Base-by-base conservation (phyloP, 345 rosid species). In the Trapa bicornis region DNA sequence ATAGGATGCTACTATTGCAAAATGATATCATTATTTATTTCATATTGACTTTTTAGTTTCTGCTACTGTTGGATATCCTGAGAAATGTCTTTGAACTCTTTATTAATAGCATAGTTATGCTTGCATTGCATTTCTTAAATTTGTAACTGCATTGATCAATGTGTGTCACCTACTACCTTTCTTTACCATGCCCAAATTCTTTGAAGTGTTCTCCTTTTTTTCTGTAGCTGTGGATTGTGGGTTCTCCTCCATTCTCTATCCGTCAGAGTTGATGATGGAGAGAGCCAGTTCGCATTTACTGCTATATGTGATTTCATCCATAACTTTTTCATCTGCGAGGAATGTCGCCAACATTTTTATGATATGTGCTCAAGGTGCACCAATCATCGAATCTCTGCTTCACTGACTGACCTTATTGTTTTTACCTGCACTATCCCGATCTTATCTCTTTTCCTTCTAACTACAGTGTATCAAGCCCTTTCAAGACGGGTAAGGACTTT, bases 171-270 rank as follows among this genome's bases (percentile, higher is more conserved):
- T 54, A n/a, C 33, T 54, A 4, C 33, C 1, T 22, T n/a, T 22
- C 17, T 54, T 54, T 6, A n/a, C 10, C 60, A 54, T 54, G 4
- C 15, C 16, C 65, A 62, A 36, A 41, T 12, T 35, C 47, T 22
- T 22, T 56, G 5, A 22, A 14, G 67, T 53, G 12, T 66, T 17
- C 7, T 58, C 67, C 67, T 42, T 57, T 73, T 36, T 43, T 68
- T 78, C 37, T 83, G 80, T 82, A 94, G 97, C 83, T 94, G 99
- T 61, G 97, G 97, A 15, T 79, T 94, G 74, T 94, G 99, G 99
- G 86, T 91, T 70, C 85, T 94, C 66, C 72, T 94, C 77, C 99
- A 94, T 85, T 94, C 99, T 29, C 87, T 94, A 38, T 89, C 96
- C 16, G 96, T 91, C 75, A 83, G 96, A 73, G 80, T 89, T 58